phyloP scores from a whole-genome alignment of 345 rosid genomes.

The Heritiera littoralis region DNA sequence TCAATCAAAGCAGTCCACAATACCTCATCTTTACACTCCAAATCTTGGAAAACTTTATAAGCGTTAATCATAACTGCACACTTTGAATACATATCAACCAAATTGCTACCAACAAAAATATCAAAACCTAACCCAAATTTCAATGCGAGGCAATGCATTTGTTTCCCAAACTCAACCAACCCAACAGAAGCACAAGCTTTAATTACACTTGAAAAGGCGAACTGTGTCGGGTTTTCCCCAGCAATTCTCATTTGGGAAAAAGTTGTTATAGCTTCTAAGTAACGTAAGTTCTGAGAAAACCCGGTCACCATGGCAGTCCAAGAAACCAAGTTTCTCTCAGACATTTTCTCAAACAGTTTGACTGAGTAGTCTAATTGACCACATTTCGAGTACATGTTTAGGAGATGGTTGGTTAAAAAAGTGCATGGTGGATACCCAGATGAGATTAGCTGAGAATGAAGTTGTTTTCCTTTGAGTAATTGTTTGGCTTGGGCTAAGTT shows the following conservation, averaged over 20 bases:
- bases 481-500: slow-evolving; percentile 3
- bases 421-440: slow-evolving; percentile 20
- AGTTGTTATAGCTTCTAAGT: slow-evolving; percentile 8
- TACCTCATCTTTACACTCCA: slow-evolving; percentile 36
- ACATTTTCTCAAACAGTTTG: slow-evolving; percentile 37
- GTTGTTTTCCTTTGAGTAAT: slow-evolving; percentile 12
- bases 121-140: slow-evolving; percentile 19
- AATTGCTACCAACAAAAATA: slow-evolving; percentile 22
- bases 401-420: slow-evolving; percentile 18
- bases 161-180: slow-evolving; percentile 7
- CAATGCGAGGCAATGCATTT: slow-evolving; percentile 21
- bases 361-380: slow-evolving; percentile 24
- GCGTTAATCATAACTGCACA: slow-evolving; percentile 29
- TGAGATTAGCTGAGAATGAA: slow-evolving; percentile 25
- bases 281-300: slow-evolving; percentile 29
- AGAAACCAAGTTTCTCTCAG: slow-evolving; percentile 34
- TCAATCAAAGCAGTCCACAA: slow-evolving; percentile 40
- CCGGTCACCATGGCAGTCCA: slow-evolving; percentile 43
- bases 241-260: slow-evolving; percentile 13
- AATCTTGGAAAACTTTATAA: slow-evolving; percentile 30
- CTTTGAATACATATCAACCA: slow-evolving; percentile 22
- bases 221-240: slow-evolving; percentile 23
- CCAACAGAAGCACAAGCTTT: slow-evolving; percentile 23
- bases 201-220: slow-evolving; percentile 20
- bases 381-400: slow-evolving; percentile 17